Conservation (phyloP, 495 filamentous ascomycete species). For the Parmelia sp. region DNA sequence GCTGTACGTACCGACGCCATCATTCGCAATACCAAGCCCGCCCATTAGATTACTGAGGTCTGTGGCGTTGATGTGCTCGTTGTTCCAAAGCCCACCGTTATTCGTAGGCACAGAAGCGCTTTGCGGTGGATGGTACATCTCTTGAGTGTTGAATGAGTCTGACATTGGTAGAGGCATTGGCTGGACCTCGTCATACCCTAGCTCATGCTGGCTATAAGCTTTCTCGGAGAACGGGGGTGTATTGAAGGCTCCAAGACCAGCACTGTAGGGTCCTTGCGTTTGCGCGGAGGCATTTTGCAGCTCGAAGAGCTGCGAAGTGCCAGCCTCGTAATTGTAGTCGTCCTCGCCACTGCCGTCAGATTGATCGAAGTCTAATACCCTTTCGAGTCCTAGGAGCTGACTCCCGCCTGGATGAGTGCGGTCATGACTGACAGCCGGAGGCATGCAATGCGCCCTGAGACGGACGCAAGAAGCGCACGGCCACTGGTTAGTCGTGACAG, state of each 20-base stretch:
- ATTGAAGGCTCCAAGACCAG: constrained; percentile 29
- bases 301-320: constrained; percentile 27
- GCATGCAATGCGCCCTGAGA: constrained; percentile 87
- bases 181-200: constrained; percentile 25
- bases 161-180: constrained; percentile 20
- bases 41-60: constrained; percentile 77
- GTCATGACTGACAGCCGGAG: constrained; percentile 83
- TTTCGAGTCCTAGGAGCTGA: constrained; percentile 27
- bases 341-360: constrained; percentile 47
- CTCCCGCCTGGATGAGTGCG: constrained; percentile 35
- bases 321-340: constrained; percentile 46
- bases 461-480: constrained; percentile 92
- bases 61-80: constrained; percentile 61
- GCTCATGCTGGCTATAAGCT: constrained; percentile 27
- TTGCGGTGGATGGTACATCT: constrained; percentile 14
- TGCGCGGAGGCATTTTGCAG: constrained; percentile 17
- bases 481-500: constrained; percentile 96
- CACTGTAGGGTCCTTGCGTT: constrained; percentile 29
- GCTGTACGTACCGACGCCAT: constrained; percentile 66
- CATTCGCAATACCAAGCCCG: constrained; percentile 80
- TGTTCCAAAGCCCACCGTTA: constrained; percentile 23
- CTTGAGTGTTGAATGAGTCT: constrained; percentile 16
- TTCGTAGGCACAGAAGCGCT: constrained; percentile 7
- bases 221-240: constrained; percentile 31
- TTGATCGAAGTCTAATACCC: constrained; percentile 36